Percentiles rank a stretch among this genome's conserved stretches.
phyloP scores from a whole-genome alignment of 805 yeast species.

The Ogataea corticis region DNA sequence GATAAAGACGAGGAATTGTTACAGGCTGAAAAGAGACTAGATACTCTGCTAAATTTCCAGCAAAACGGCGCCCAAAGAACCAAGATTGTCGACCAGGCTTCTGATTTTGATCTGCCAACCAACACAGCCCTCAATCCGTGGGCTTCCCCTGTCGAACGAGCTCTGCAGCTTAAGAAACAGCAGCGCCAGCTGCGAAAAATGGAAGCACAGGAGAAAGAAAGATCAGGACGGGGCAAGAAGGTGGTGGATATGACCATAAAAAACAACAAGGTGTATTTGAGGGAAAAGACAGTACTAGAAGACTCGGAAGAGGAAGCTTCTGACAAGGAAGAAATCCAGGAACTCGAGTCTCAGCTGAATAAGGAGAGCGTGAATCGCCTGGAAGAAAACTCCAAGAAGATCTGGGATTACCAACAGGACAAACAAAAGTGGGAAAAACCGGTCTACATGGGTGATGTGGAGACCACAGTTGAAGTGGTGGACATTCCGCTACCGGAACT shows the following conservation, averaged over 20 bases:
- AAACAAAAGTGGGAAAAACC: slow-evolving; percentile 52
- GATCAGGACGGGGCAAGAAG: slow-evolving; percentile 72
- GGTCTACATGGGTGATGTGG: slow-evolving; percentile 24
- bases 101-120: slow-evolving; percentile 72
- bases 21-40: slow-evolving; percentile 72
- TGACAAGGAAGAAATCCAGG: slow-evolving; percentile 36
- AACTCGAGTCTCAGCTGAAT: background rate
- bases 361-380: slow-evolving; percentile 33
- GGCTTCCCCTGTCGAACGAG: slow-evolving; percentile 87
- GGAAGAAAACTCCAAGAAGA: slow-evolving; percentile 33
- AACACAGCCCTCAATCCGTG: slow-evolving; percentile 58
- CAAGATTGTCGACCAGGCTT: slow-evolving; percentile 86
- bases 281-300: slow-evolving; percentile 41
- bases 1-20: slow-evolving; percentile 56
- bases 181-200: slow-evolving; percentile 70
- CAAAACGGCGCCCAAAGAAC: slow-evolving; percentile 88
- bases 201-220: slow-evolving; percentile 55
- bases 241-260: slow-evolving; percentile 76
- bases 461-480: background rate
- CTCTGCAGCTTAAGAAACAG: slow-evolving; percentile 81
- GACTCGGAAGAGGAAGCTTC: slow-evolving; percentile 28
- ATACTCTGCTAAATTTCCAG: slow-evolving; percentile 76
- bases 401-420: slow-evolving; percentile 66
- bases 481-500: slow-evolving; percentile 8
- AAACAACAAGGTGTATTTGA: slow-evolving; percentile 76